phyloP scores from a whole-genome alignment of 1,284 basidiomycete species.

The Ganoderma boninense region DNA sequence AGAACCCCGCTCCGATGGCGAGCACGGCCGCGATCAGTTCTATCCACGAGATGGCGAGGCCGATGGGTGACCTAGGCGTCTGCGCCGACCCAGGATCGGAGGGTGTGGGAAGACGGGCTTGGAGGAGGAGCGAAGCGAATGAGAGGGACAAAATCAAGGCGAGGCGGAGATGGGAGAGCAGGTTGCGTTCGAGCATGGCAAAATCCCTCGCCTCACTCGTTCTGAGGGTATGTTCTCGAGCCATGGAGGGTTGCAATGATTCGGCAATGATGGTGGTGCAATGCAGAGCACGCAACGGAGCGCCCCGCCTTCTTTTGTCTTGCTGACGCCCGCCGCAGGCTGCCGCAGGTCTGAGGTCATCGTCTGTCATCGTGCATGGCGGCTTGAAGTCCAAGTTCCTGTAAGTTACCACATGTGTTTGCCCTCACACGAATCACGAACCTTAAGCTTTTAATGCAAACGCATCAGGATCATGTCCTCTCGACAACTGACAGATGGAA shows the following conservation, averaged over 20 bases:
- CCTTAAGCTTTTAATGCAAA: not conserved
- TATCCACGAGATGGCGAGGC: slow-evolving; percentile 41
- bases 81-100: slow-evolving; percentile 35
- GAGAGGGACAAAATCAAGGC: slow-evolving; percentile 69
- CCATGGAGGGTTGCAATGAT: slow-evolving; percentile 32
- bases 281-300: not conserved
- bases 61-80: slow-evolving; percentile 32
- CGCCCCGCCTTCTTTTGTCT: not conserved
- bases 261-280: not conserved
- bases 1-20: slow-evolving; percentile 63
- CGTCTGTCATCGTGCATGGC: too few species aligned
- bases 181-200: slow-evolving; percentile 79
- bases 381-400: too few species aligned
- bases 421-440: not conserved
- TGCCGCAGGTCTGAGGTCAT: too few species aligned
- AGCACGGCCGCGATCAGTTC: slow-evolving; percentile 54
- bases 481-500: not conserved
- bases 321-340: too few species aligned
- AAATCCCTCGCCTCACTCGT: slow-evolving; percentile 70
- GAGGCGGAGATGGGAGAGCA: slow-evolving; percentile 71
- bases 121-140: slow-evolving; percentile 68
- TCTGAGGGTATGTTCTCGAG: slow-evolving; percentile 42
- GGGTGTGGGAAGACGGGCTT: slow-evolving; percentile 59
- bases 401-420: not conserved
- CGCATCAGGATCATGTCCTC: not conserved